Evolutionary conservation across 2,329 filamentous ascomycete genomes (phyloP).

Genomic region (Sporothrix phasma): DNA sequence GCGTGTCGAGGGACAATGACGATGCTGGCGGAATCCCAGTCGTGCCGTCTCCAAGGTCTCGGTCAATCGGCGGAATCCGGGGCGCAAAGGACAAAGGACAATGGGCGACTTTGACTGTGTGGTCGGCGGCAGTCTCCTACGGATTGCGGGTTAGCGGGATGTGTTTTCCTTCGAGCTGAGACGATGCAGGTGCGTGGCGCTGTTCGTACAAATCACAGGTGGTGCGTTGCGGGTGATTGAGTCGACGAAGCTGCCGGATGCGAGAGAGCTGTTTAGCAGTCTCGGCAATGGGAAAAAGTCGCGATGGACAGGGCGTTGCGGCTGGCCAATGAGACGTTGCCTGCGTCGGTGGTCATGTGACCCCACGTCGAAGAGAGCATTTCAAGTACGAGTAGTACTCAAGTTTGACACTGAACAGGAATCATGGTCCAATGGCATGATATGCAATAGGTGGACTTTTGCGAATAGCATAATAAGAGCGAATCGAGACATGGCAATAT

Average conservation of each 20-base stretch:
- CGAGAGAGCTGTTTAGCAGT: not conserved
- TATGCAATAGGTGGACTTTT: not conserved
- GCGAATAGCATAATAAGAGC: not conserved
- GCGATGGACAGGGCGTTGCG: slow-evolving; percentile 1
- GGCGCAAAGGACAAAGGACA: not conserved
- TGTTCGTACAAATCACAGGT: not conserved
- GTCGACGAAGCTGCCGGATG: not conserved
- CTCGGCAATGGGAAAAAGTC: slow-evolving; percentile 2
- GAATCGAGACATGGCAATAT: not conserved
- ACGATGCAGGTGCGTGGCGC: not conserved
- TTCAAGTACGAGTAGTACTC: not conserved
- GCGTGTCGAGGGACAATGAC: not conserved
- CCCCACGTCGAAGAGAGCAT: not conserved
- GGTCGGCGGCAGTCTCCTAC: not conserved
- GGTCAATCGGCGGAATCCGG: not conserved
- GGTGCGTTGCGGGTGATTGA: not conserved
- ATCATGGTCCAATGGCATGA: not conserved
- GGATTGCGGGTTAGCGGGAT: not conserved
- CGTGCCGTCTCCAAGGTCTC: not conserved
- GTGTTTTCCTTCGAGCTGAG: not conserved
- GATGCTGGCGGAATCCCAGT: not conserved
- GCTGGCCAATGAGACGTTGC: not conserved
- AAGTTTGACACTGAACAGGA: not conserved
- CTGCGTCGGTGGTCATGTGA: slow-evolving; percentile 1
- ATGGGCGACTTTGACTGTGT: not conserved